phyloP scores from a whole-genome alignment of 331 rosid genomes.

The Spiraea crenata region DNA sequence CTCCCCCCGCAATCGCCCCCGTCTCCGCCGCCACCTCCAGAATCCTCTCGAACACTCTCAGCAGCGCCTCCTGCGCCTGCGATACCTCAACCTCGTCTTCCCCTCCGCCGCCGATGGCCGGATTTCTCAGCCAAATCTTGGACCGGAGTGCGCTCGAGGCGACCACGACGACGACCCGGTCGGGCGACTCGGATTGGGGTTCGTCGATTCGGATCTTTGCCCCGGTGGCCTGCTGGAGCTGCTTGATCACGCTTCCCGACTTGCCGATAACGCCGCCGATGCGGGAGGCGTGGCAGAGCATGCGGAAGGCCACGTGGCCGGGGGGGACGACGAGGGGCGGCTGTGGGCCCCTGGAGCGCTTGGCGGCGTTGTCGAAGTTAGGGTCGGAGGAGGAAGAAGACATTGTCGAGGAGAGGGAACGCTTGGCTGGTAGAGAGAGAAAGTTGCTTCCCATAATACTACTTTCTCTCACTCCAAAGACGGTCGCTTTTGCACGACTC shows the following conservation, averaged over 20 bases:
- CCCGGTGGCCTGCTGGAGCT: constrained; percentile 73
- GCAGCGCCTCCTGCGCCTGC: constrained; percentile 84
- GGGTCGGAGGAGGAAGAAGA: constrained; percentile 18
- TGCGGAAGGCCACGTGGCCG: constrained; percentile 75
- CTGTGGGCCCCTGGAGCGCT: constrained; percentile 57
- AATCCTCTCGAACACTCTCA: constrained; percentile 87
- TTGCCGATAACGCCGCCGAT: constrained; percentile 95
- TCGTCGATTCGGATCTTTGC: constrained; percentile 87
- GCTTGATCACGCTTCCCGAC: constrained; percentile 75
- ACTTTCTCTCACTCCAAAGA: constrained; percentile 3
- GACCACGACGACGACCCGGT: constrained; percentile 58
- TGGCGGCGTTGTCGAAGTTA: constrained; percentile 37
- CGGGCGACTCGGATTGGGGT: constrained; percentile 65
- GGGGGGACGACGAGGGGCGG: constrained; percentile 49
- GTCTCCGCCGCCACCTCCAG: constrained; percentile 85
- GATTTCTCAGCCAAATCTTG: constrained; percentile 29
- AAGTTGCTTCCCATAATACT: constrained; percentile 69
- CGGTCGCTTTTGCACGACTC: neutral
- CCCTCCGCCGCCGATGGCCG: constrained; percentile 1
- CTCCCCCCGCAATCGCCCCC: constrained; percentile 50
- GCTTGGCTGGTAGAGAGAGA: constrained; percentile 61
- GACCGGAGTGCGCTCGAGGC: constrained; percentile 38
- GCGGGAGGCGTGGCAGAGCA: constrained; percentile 83
- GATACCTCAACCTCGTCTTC: constrained; percentile 46
- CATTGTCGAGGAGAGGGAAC: constrained; percentile 30